Evolutionary conservation across 208 protist species (phyloP).

Genomic region (Crithidia brevicula): DNA sequence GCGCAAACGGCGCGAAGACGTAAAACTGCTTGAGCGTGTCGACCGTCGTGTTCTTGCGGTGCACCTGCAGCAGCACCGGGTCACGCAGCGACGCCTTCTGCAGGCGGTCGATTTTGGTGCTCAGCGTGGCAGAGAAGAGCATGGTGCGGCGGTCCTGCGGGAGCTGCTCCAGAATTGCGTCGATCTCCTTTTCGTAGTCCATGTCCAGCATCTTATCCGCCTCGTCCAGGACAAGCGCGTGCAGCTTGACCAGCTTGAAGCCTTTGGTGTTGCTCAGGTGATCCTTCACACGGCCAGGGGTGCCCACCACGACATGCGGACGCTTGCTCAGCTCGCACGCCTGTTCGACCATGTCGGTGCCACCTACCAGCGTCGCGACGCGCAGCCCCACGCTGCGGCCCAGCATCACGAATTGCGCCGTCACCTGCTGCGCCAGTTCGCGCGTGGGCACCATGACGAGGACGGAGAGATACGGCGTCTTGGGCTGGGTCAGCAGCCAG

Average conservation of each 20-base stretch:
- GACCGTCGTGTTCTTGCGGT: conserved; percentile 96
- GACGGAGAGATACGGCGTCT: conserved; percentile 91
- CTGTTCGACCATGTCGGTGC: conserved; percentile 96
- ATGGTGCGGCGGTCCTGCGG: conserved; percentile 93
- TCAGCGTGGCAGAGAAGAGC: conserved; percentile 99
- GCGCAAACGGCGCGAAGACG: conserved; percentile 96
- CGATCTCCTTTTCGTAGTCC: conserved; percentile 99
- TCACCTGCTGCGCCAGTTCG: conserved; percentile 99
- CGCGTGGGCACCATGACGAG: conserved; percentile 97
- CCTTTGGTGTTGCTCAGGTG: conserved; percentile 99
- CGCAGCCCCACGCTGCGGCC: conserved; percentile 91
- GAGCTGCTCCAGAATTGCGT: conserved; percentile 95
- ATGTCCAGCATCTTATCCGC: conserved; percentile 98
- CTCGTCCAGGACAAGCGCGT: conserved; percentile 98
- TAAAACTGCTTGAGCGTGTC: conserved; percentile 97
- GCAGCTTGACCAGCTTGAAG: conserved; percentile 95
- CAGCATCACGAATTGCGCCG: conserved; percentile 92
- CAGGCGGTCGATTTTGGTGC: conserved; percentile 97
- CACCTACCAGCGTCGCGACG: conserved; percentile 93
- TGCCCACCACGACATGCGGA: conserved; percentile 98
- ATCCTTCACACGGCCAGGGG: conserved; percentile 97
- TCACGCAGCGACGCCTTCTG: conserved; percentile 97
- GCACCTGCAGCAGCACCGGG: conserved; percentile 97
- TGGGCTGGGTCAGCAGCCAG: conserved; percentile 92
- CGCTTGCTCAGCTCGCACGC: conserved; percentile 93